Evolutionary conservation across 116 monocot genomes (phyloP).

Genomic region (Trichopus zeylanicus): DNA sequence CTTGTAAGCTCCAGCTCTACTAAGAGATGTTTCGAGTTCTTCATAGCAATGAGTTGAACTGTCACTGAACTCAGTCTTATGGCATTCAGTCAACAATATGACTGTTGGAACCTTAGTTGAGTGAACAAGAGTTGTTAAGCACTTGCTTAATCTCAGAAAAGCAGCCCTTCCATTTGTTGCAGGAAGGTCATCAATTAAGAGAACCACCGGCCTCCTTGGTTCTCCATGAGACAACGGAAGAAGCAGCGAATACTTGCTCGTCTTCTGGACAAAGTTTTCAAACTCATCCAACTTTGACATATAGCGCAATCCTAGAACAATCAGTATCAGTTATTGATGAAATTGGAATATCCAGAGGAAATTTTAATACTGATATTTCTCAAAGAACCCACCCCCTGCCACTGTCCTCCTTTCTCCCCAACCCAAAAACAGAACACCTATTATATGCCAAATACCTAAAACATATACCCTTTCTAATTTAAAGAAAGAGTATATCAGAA

Average conservation of each 20-base stretch:
- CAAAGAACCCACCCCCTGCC: no score
- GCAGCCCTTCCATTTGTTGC: slow-evolving; percentile 64
- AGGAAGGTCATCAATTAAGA: slow-evolving; percentile 96
- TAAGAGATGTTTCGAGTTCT: slow-evolving; percentile 55
- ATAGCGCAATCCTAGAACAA: slow-evolving; percentile 51
- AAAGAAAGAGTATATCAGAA: no score
- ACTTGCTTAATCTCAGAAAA: slow-evolving; percentile 61
- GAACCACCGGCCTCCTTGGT: slow-evolving; percentile 42
- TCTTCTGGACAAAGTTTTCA: slow-evolving; percentile 67
- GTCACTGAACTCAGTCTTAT: slow-evolving; percentile 41
- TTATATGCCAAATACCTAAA: no score
- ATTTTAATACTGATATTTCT: no score
- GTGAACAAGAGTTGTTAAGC: slow-evolving; percentile 48
- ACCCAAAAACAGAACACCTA: no score
- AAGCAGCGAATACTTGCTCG: slow-evolving; percentile 76
- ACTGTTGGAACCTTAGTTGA: slow-evolving; percentile 65
- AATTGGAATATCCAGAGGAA: neutral
- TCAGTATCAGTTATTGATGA: slow-evolving; percentile 6
- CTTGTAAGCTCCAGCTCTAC: slow-evolving; percentile 79
- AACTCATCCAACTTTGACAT: slow-evolving; percentile 96
- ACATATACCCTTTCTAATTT: neutral
- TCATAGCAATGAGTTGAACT: slow-evolving; percentile 31
- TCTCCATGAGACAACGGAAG: slow-evolving; percentile 15
- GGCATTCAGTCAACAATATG: slow-evolving; percentile 72
- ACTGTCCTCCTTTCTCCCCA: no score